Evolutionary conservation across 768 basidiomycete genomes (phyloP).

Genomic region (Russula vinacea): DNA sequence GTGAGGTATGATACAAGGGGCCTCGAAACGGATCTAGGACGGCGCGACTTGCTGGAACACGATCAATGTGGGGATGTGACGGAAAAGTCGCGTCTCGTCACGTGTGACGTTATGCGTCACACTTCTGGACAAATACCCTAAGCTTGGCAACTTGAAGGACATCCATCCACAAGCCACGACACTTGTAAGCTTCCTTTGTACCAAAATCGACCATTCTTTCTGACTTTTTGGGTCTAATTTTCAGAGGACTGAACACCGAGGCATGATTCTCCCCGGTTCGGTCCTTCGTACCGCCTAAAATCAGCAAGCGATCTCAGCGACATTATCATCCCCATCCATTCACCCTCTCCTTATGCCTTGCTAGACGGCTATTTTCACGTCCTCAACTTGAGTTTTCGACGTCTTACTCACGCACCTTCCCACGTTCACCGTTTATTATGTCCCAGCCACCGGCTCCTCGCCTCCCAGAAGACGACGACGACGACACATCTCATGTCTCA

Average conservation of each 20-base stretch:
- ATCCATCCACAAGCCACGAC: background rate
- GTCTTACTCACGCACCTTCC: slow-evolving; percentile 7
- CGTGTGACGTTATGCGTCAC: slow-evolving; percentile 4
- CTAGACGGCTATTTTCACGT: slow-evolving; percentile 13
- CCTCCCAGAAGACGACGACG: slow-evolving; percentile 26
- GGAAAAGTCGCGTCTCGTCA: slow-evolving; percentile 22
- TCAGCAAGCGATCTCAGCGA: background rate
- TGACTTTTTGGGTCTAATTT: background rate
- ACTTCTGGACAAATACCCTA: background rate
- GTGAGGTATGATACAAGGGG: background rate
- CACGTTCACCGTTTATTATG: slow-evolving; percentile 12
- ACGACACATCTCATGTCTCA: slow-evolving; percentile 28
- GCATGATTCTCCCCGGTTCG: slow-evolving; percentile 5
- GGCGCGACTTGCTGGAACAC: background rate
- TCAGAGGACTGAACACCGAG: background rate
- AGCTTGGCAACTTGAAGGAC: slow-evolving; percentile 16
- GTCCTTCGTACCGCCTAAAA: slow-evolving; percentile 13
- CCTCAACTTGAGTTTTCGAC: slow-evolving; percentile 11
- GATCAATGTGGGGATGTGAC: slow-evolving; percentile 13
- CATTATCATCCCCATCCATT: slow-evolving; percentile 3
- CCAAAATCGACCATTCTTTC: background rate
- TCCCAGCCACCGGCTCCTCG: slow-evolving; percentile 18
- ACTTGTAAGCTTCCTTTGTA: slow-evolving; percentile 12
- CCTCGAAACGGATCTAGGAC: background rate
- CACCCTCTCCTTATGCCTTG: slow-evolving; percentile 13